These are phyloP conservation scores for Gossypium turneri DNA, from an alignment of 345 rosid genomes.

Conservation along the genomic window DNA sequence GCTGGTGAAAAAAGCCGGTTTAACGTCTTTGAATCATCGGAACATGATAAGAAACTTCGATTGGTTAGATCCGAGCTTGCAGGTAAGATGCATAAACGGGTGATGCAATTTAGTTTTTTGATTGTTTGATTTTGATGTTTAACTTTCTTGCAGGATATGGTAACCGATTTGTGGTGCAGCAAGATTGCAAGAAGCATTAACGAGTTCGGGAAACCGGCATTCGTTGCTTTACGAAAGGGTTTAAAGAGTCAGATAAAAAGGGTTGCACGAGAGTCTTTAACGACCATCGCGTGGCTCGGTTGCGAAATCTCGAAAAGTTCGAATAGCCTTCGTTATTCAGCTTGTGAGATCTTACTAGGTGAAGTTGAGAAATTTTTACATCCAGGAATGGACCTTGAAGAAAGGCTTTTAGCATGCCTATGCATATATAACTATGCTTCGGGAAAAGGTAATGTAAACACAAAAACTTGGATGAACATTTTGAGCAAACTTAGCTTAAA, in stretches of 20 bases:
- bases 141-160: slow-evolving; percentile 51
- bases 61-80: slow-evolving; percentile 73
- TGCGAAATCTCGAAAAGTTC: slow-evolving; percentile 64
- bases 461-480: not conserved
- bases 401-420: slow-evolving; percentile 72
- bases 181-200: slow-evolving; percentile 57
- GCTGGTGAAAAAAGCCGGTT: slow-evolving; percentile 83
- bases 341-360: slow-evolving; percentile 61
- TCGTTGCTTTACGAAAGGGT: slow-evolving; percentile 50
- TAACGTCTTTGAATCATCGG: slow-evolving; percentile 49
- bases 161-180: slow-evolving; percentile 63
- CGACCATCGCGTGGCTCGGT: slow-evolving; percentile 70
- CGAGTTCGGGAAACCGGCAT: slow-evolving; percentile 48
- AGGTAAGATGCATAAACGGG: slow-evolving; percentile 32
- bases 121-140: not conserved
- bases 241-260: slow-evolving; percentile 57
- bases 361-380: slow-evolving; percentile 68
- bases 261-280: slow-evolving; percentile 58
- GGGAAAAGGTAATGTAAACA: slow-evolving; percentile 55
- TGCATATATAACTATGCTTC: slow-evolving; percentile 90
- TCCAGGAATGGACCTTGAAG: slow-evolving; percentile 83
- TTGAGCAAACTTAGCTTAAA: not conserved
- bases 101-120: not conserved
- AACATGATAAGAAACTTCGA: slow-evolving; percentile 71
- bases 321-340: slow-evolving; percentile 44